Base-by-base conservation (phyloP, 192 early-diverging fungal species). In the Backusella luteola region DNA sequence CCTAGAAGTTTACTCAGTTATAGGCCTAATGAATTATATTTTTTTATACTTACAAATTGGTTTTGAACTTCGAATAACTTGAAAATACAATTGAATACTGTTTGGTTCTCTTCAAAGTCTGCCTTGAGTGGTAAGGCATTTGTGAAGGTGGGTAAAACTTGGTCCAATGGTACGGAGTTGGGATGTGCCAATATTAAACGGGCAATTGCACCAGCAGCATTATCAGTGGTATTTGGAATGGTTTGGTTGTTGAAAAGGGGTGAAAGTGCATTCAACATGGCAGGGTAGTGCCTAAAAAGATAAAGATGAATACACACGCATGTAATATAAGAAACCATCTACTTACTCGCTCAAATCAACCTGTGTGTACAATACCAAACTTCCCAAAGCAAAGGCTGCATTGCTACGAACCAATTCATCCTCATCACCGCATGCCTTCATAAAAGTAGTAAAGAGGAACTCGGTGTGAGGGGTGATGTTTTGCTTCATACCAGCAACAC, bases 371-470 rank as follows among this genome's bases (percentile, higher is more conserved):
- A 87, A 83, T 36, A 89, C 84, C 52, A 96, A 84, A 41, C 91
- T 87, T 34, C 96, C 96, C 67, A 93, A 83, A 14, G 89, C 92
- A 83, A 84, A 97, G 3, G 94, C 92, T 36, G 92, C 93, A 77
- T 97, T 97, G 77, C 95, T 96, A 44, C 89, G 85, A 26, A 97
- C 94, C 84, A 95, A 93, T 12, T 91, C 85, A 75, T 94, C 90
- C 75, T 91, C 86, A 83, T 96, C 96, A 21, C 71, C 73, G 66
- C 96, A 86, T 34, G 89, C 94, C 63, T 87, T 83, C 73, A 93
- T 76, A 71, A 94, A 90, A 12, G 96, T 72, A 23, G 87, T 81
- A 67, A 95, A 86, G 53, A 97, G 73, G 35, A 78, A 77, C 83
- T 94, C 89, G 35, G 88, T 87, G 34, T 86, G 84, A n/a, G 87